Evolutionary conservation across 2,329 filamentous ascomycete species (phyloP).

Genomic region (Lojkania enalia): DNA sequence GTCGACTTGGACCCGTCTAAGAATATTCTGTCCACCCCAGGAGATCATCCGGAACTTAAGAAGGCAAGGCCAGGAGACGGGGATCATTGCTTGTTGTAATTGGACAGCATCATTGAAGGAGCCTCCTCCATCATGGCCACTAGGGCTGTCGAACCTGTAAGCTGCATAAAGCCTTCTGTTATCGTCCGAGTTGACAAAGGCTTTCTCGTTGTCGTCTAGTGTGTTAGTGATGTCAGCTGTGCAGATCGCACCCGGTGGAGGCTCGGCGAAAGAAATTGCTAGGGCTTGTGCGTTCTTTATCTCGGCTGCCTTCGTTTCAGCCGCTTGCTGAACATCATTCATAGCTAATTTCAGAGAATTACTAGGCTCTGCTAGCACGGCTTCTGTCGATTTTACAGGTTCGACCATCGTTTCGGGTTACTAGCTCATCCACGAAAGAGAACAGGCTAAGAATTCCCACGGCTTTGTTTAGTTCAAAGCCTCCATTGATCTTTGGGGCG

Average conservation of each 20-base stretch:
- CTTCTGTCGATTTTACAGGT: background rate
- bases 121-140: background rate
- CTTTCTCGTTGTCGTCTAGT: background rate
- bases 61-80: background rate
- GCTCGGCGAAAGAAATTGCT: no score
- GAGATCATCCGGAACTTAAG: background rate
- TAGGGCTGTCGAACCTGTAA: background rate
- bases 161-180: background rate
- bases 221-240: background rate
- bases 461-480: background rate
- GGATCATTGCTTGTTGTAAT: background rate
- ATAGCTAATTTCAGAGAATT: background rate
- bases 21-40: background rate
- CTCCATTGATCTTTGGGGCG: no score
- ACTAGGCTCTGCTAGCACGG: background rate
- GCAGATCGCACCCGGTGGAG: background rate
- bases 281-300: background rate
- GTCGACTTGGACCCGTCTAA: background rate
- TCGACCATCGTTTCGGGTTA: no score
- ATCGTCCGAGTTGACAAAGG: background rate
- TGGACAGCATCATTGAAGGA: background rate
- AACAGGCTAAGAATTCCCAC: background rate
- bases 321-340: background rate
- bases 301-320: background rate
- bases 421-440: background rate